Percentiles rank a stretch among this genome's conserved stretches.
phyloP scores from a whole-genome alignment of 805 yeast genomes.

The Diddensiella caesifluorescens region DNA sequence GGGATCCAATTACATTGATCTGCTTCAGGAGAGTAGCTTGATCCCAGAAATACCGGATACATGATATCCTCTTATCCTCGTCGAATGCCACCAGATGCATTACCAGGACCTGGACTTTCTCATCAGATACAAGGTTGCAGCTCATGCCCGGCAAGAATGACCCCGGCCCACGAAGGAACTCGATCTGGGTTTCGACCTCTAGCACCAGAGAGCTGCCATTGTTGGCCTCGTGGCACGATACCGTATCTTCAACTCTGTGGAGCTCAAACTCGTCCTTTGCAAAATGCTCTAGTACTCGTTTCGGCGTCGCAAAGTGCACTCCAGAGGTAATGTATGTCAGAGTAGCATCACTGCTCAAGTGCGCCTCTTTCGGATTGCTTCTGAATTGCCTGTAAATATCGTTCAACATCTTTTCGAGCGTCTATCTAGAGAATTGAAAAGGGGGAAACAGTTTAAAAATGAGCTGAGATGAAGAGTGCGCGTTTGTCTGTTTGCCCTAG shows the following conservation, averaged over 20 bases:
- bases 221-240: conserved; percentile 16
- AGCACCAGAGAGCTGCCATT: conserved; percentile 15
- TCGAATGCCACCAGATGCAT: conserved; percentile 17
- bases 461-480: no score
- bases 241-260: conserved; percentile 16
- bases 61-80: conserved; percentile 15
- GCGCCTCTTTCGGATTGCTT: conserved; percentile 9
- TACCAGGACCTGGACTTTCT: conserved; percentile 21
- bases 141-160: conserved; percentile 24
- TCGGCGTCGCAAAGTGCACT: conserved; percentile 14
- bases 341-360: conserved; percentile 8
- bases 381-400: conserved; percentile 12
- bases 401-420: not conserved
- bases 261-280: conserved; percentile 17
- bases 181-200: conserved; percentile 23
- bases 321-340: conserved; percentile 23
- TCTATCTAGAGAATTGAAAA: no score
- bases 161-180: conserved; percentile 27
- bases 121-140: conserved; percentile 24
- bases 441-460: no score
- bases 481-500: no score
- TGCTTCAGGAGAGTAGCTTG: conserved; percentile 28
- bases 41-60: conserved; percentile 25
- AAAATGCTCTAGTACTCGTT: conserved; percentile 20
- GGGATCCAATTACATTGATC: conserved; percentile 27